Conservation (phyloP, 257 asterid species). For the Verbena officinalis region DNA sequence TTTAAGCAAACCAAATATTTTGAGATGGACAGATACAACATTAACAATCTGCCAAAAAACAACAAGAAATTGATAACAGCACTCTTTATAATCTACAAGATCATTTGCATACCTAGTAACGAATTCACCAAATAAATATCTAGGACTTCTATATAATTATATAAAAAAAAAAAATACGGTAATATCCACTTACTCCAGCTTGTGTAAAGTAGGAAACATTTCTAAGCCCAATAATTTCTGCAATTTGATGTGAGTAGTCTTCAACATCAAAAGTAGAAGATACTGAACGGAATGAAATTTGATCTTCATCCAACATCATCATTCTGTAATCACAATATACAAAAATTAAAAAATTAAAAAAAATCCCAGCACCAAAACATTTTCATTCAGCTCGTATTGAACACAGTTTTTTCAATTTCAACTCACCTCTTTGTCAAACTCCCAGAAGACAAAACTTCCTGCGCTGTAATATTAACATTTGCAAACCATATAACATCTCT, state of each 20-base stretch:
- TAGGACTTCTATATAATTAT: neutral
- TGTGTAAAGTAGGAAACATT: slow-evolving; percentile 80
- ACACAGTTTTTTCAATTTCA: slow-evolving; percentile 17
- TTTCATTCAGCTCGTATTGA: slow-evolving; percentile 8
- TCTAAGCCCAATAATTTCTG: slow-evolving; percentile 92
- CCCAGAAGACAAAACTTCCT: slow-evolving; percentile 94
- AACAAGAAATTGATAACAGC: slow-evolving; percentile 3
- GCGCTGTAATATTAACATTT: slow-evolving; percentile 97
- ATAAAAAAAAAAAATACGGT: slow-evolving; percentile 1
- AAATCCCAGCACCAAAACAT: neutral
- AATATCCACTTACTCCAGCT: slow-evolving; percentile 78
- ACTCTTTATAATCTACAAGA: neutral
- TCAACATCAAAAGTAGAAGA: slow-evolving; percentile 91
- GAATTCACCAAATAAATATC: neutral
- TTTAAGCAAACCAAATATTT: slow-evolving; percentile 7
- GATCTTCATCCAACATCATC: slow-evolving; percentile 99
- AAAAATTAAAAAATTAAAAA: neutral
- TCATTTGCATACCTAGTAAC: slow-evolving; percentile 5
- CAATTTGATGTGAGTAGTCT: slow-evolving; percentile 98
- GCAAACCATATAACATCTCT: slow-evolving; percentile 95
- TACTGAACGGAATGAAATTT: slow-evolving; percentile 90
- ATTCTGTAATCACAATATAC: slow-evolving; percentile 52
- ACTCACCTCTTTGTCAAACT: slow-evolving; percentile 91
- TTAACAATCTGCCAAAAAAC: slow-evolving; percentile 10
- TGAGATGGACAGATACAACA: neutral